Evolutionary conservation across 495 filamentous ascomycete genomes (phyloP).

Genomic region (Penicillium cinerascens): DNA sequence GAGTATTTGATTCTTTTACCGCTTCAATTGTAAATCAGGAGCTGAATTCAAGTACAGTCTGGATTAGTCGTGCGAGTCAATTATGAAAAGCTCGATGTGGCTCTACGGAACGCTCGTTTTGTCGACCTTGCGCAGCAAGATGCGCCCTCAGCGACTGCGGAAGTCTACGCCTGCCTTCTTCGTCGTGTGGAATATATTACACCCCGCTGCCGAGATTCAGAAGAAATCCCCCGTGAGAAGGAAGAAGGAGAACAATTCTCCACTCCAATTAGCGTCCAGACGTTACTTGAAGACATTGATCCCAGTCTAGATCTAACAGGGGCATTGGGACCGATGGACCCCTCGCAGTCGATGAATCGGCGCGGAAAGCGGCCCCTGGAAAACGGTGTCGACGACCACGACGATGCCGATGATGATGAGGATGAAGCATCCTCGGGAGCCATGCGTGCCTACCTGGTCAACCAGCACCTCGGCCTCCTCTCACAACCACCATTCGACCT

Average conservation of each 20-base stretch:
- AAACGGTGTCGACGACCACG: constrained; percentile 38
- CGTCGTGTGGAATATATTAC: constrained; percentile 64
- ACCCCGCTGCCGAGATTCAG: constrained; percentile 59
- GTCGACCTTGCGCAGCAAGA: constrained; percentile 58
- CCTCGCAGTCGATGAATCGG: constrained; percentile 20
- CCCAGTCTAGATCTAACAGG: constrained; percentile 38
- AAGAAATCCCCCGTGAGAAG: constrained; percentile 52
- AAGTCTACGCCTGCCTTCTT: constrained; percentile 73
- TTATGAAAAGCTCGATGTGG: constrained; percentile 76
- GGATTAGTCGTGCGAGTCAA: constrained; percentile 75
- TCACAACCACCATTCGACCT: constrained; percentile 68
- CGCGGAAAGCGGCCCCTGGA: constrained; percentile 38
- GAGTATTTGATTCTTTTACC: constrained; percentile 6
- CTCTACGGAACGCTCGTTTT: constrained; percentile 74
- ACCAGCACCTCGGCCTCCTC: constrained; percentile 74
- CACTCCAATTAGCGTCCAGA: constrained; percentile 32
- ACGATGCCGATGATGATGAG: constrained; percentile 15
- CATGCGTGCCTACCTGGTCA: constrained; percentile 51
- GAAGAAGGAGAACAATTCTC: constrained; percentile 47
- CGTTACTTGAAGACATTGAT: constrained; percentile 38
- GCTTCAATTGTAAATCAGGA: background rate
- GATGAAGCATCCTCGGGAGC: constrained; percentile 34
- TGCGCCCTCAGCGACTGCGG: constrained; percentile 50
- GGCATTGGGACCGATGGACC: constrained; percentile 35
- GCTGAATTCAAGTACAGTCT: constrained; percentile 30